A percentile compares a stretch with the other conserved stretches of the same genome.
phyloP scores from a whole-genome alignment of 495 filamentous ascomycete genomes.

The Aspergillus cavernicola region DNA sequence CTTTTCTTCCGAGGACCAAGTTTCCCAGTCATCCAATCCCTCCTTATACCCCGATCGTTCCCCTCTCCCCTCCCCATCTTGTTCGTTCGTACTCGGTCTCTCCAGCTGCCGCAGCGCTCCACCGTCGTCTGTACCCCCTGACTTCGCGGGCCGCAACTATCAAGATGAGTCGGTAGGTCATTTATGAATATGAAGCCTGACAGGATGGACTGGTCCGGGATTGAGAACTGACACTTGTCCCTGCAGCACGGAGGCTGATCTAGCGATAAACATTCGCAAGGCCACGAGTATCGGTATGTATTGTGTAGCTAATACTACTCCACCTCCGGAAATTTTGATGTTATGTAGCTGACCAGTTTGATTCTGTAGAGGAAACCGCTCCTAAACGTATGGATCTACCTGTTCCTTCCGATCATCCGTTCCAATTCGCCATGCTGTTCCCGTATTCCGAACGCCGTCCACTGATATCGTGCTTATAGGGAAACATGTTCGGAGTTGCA shows the following conservation, averaged over 20 bases:
- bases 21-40: neutral
- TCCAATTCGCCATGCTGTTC: neutral
- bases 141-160: constrained; percentile 20
- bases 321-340: neutral
- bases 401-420: neutral
- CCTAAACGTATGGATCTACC: constrained; percentile 68
- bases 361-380: constrained; percentile 74
- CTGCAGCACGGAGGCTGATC: constrained; percentile 81
- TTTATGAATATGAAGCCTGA: neutral
- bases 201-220: neutral
- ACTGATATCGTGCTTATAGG: constrained; percentile 36
- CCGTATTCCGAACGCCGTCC: neutral
- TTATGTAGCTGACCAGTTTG: constrained; percentile 27
- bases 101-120: constrained; percentile 18
- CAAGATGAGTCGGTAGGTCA: constrained; percentile 47
- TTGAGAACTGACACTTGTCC: constrained; percentile 9
- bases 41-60: constrained; percentile 15
- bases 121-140: constrained; percentile 17
- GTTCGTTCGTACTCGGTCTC: constrained; percentile 24
- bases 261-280: constrained; percentile 94
- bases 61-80: constrained; percentile 1
- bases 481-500: constrained; percentile 97
- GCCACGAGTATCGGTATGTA: constrained; percentile 80
- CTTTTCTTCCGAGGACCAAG: neutral
- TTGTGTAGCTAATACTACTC: neutral